phyloP scores from a whole-genome alignment of 2,329 filamentous ascomycete species.

The Penicillium thymicola region DNA sequence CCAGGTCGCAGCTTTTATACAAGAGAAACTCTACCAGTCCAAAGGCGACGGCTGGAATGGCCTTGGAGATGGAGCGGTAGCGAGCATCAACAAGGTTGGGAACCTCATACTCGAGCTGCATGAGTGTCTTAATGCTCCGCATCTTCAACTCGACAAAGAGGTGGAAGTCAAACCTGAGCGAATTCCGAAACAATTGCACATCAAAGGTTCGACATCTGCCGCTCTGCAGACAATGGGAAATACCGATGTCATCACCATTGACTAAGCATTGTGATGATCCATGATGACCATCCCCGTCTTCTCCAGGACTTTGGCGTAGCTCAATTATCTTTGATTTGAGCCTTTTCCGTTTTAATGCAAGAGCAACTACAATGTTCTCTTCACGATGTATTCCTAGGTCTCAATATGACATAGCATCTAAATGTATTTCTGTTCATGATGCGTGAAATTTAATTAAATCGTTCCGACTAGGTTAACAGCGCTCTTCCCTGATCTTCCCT shows the following conservation, averaged over 20 bases:
- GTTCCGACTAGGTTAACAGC: slow-evolving; percentile 44
- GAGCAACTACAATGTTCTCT: slow-evolving; percentile 7
- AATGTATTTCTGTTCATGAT: slow-evolving; percentile 6
- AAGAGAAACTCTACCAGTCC: slow-evolving; percentile 34
- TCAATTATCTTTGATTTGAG: background rate
- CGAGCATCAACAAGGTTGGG: slow-evolving; percentile 31
- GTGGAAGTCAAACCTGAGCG: slow-evolving; percentile 7
- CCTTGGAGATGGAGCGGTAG: slow-evolving; percentile 38
- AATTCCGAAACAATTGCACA: background rate
- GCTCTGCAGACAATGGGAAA: slow-evolving; percentile 12
- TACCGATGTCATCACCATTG: slow-evolving; percentile 39
- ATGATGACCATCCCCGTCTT: background rate
- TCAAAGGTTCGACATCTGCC: background rate
- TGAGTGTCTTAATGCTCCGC: slow-evolving; percentile 25
- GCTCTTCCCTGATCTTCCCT: slow-evolving; percentile 62
- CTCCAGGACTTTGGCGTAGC: background rate
- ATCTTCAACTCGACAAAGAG: slow-evolving; percentile 11
- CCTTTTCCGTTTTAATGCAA: slow-evolving; percentile 2
- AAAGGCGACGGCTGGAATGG: slow-evolving; percentile 42
- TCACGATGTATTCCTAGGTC: slow-evolving; percentile 22
- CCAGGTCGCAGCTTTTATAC: slow-evolving; percentile 25
- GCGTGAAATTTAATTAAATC: background rate
- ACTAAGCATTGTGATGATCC: slow-evolving; percentile 18
- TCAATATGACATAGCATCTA: slow-evolving; percentile 12
- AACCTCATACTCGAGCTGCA: slow-evolving; percentile 34